phyloP scores from a whole-genome alignment of 2,329 filamentous ascomycete genomes.

The Ophiostoma fasciatum region DNA sequence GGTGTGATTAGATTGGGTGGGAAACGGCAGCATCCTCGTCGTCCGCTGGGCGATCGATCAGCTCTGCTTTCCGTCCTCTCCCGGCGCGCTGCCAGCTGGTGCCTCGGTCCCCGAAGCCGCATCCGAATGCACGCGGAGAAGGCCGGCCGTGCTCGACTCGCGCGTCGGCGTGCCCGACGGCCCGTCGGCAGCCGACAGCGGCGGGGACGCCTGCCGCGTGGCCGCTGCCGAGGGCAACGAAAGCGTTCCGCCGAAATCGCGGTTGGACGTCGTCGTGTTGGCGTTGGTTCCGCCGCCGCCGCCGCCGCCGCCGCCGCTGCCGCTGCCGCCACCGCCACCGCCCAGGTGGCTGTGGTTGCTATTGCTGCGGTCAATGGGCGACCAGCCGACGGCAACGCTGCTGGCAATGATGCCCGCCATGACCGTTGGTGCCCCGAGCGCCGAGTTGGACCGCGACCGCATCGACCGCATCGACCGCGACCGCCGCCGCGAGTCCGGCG shows the following conservation, averaged over 20 bases:
- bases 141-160: constrained; percentile 3
- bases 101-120: background rate
- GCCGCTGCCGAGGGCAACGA: background rate
- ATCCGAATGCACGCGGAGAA: constrained; percentile 4
- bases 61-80: no score
- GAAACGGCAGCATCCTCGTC: no score
- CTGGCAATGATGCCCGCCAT: constrained; percentile 77
- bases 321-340: background rate
- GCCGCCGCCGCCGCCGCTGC: background rate
- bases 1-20: no score
- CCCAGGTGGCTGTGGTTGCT: constrained; percentile 13
- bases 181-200: background rate
- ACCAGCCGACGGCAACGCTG: constrained; percentile 63
- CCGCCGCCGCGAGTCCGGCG: constrained; percentile 45
- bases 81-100: no score
- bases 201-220: background rate
- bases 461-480: constrained; percentile 41
- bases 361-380: constrained; percentile 43
- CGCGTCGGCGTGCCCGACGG: background rate
- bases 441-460: constrained; percentile 52
- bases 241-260: background rate
- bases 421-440: constrained; percentile 58
- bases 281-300: background rate
- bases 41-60: no score
- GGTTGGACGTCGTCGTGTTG: background rate